These are phyloP conservation scores for Candida cerambycidarum DNA, from an alignment of 805 yeast species.

Conservation along the genomic window DNA sequence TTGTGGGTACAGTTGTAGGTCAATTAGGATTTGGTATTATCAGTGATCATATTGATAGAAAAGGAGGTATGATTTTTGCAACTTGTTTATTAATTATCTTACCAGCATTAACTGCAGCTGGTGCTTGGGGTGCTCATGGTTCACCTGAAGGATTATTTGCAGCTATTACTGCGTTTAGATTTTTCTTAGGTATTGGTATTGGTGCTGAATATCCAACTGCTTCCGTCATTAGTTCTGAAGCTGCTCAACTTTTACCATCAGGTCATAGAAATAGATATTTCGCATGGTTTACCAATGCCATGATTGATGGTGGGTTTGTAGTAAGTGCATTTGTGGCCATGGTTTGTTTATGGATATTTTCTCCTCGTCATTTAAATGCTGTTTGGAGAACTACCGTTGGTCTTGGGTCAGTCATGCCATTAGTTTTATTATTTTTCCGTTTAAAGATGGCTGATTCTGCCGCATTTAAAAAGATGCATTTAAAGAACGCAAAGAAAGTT, in stretches of 20 bases:
- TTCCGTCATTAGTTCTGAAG: conserved; percentile 91
- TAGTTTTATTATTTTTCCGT: conserved; percentile 74
- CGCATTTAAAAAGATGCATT: conserved; percentile 65
- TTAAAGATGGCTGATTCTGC: conserved; percentile 72
- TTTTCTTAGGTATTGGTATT: conserved; percentile 85
- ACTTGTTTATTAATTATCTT: conserved; percentile 73
- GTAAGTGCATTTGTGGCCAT: conserved; percentile 81
- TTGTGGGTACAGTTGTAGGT: conserved; percentile 90
- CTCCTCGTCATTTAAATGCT: conserved; percentile 64
- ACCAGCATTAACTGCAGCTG: conserved; percentile 76
- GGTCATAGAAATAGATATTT: conserved; percentile 89
- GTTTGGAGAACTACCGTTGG: conserved; percentile 94
- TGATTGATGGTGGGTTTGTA: conserved; percentile 88
- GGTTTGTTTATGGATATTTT: conserved; percentile 81
- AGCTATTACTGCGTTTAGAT: conserved; percentile 80
- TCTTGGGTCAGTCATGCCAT: conserved; percentile 86
- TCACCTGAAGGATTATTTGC: conserved; percentile 75
- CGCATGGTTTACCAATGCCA: conserved; percentile 81
- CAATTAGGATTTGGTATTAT: conserved; percentile 77
- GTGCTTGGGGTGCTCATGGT: conserved; percentile 76
- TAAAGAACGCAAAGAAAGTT: conserved; percentile 53
- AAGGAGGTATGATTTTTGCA: conserved; percentile 78
- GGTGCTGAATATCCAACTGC: conserved; percentile 97
- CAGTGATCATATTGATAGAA: conserved; percentile 79
- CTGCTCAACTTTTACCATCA: conserved; percentile 72